A percentile compares a stretch with the other conserved stretches of the same genome.
These are phyloP conservation scores for Aschersonia sp. DNA, from an alignment of 2,329 filamentous ascomycete species.

Conservation along the genomic window DNA sequence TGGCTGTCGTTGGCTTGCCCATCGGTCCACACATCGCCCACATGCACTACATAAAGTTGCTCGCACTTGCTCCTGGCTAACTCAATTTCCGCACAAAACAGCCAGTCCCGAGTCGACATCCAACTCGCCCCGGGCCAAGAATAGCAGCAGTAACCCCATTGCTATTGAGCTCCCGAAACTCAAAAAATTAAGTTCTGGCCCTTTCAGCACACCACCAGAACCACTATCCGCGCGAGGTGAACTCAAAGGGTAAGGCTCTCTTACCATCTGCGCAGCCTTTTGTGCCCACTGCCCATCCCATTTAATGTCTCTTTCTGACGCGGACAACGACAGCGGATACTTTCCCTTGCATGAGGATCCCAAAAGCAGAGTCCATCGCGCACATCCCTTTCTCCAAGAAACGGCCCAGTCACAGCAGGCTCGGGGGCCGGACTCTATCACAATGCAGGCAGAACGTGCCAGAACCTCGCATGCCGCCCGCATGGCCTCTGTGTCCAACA, in stretches of 20 bases:
- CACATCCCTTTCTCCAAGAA: constrained; percentile 36
- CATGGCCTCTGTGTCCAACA: constrained; percentile 8
- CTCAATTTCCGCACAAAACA: not conserved
- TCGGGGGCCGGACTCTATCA: constrained; percentile 16
- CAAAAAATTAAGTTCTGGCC: constrained; percentile 23
- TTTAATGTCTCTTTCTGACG: not conserved
- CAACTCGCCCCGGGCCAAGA: constrained; percentile 6
- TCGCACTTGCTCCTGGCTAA: not conserved
- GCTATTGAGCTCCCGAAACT: constrained; percentile 33
- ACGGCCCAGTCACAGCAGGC: constrained; percentile 21
- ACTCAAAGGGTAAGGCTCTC: constrained; percentile 34
- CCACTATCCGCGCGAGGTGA: constrained; percentile 44
- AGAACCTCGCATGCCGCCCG: constrained; percentile 7
- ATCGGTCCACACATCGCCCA: constrained; percentile 3
- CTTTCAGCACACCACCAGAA: constrained; percentile 28
- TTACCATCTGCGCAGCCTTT: not conserved
- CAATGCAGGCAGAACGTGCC: constrained; percentile 12
- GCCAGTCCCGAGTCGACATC: constrained; percentile 2
- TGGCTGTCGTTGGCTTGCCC: not conserved
- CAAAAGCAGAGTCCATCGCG: constrained; percentile 26
- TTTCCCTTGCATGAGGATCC: constrained; percentile 47
- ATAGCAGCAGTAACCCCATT: constrained; percentile 30
- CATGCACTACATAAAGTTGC: too few relatives aligned
- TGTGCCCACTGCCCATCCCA: too few relatives aligned
- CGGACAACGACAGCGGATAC: constrained; percentile 31